A percentile compares a stretch with the other conserved stretches of the same genome.
These are phyloP conservation scores for Nosema muscidifuracis DNA, from an alignment of 371 early-diverging fungal species.

Conservation along the genomic window DNA sequence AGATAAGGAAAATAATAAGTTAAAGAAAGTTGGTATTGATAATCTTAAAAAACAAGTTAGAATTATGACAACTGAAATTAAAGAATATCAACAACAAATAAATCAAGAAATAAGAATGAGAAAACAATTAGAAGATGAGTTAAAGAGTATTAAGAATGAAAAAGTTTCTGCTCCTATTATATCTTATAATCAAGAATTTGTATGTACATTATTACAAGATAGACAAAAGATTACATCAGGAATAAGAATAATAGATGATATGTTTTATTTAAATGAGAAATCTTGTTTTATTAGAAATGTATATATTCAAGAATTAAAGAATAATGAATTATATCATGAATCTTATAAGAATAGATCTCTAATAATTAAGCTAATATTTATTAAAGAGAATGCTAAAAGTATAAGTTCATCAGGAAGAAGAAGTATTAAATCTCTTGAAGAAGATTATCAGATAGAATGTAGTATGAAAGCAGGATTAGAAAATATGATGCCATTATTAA, in stretches of 20 bases:
- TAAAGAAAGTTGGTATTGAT: conserved; percentile 9
- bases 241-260: conserved; percentile 25
- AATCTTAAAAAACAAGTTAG: conserved; percentile 52
- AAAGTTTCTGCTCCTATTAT: not conserved
- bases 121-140: conserved; percentile 46
- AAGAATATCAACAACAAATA: conserved; percentile 53
- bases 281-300: conserved; percentile 26
- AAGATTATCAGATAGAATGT: conserved; percentile 56
- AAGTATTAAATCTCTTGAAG: conserved; percentile 40
- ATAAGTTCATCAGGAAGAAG: conserved; percentile 39
- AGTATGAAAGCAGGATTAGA: conserved; percentile 58
- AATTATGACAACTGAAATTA: conserved; percentile 41
- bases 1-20: conserved; percentile 4
- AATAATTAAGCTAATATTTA: conserved; percentile 50
- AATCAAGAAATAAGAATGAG: conserved; percentile 40
- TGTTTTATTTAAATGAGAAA: conserved; percentile 14
- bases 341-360: conserved; percentile 43
- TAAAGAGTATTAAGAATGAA: conserved; percentile 24
- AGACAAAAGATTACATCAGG: not conserved
- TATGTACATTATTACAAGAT: conserved; percentile 1
- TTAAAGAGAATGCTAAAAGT: conserved; percentile 40
- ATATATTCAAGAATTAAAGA: conserved; percentile 35
- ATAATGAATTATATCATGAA: conserved; percentile 50
- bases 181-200: conserved; percentile 16
- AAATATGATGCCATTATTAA: conserved; percentile 40